Base-by-base conservation (phyloP, 345 rosid species). In the Gossypium thurberi region DNA sequence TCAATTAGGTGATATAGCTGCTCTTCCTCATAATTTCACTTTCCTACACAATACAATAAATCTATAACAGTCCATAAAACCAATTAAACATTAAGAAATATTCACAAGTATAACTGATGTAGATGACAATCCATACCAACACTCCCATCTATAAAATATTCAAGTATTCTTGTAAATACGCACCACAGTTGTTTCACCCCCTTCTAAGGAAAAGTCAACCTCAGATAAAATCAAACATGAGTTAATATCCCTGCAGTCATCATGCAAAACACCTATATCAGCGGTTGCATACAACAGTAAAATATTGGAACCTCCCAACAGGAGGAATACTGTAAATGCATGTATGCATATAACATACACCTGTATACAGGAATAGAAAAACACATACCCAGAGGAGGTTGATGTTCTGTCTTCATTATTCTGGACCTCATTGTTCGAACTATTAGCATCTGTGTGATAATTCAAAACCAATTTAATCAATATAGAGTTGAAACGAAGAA, bases 121-220 rank as follows among this genome's bases (percentile, higher is more conserved):
- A 67, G 10, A 67, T 15, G 44, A 25, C 21, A 67, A 67, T 67
- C 26, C 71, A 50, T 17, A 50, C 46, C 44, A 26, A 26, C 72
- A 69, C 25, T 4, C 46, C 17, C 2, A 69, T 69, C 60, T 26
- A 69, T 51, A 28, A 67, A 26, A 17, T 51, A 69, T 26, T 69
- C 2, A 52, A 50, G 15, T 5, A 69, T 78, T 57, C 77, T 14
- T 55, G 64, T 68, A 50, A 75, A 79, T 52, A 84, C 96, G 85
- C 68, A 95, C 99, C 91, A 84, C 61, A 69, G 76, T 83, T 71
- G 82, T 82, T 82, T 86, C 88, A 81, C 84, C 83, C 57, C 96
- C 92, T 77, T 79, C 92, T 64, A 95, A 76, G 8, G 84, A 77
- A 69, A 89, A 68, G 76, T 90, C 87, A 63, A 81, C 86, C 80